phyloP scores from a whole-genome alignment of 345 rosid genomes.

The Camelina hispida region DNA sequence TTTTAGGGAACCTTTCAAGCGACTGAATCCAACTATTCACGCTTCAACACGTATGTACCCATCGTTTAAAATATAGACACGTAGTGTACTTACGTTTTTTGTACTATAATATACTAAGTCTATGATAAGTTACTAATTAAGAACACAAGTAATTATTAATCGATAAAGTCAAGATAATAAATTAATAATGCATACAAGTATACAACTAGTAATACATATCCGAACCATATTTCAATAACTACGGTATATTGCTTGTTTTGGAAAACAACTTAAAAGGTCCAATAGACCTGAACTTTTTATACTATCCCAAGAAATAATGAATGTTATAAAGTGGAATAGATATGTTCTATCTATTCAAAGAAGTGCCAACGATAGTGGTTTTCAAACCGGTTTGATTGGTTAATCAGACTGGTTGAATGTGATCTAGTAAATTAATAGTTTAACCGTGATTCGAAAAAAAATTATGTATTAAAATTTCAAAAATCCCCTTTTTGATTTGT shows the following conservation, averaged over 20 bases:
- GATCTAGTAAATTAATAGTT: background rate
- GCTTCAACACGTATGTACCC: constrained; percentile 33
- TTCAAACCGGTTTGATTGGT: no score
- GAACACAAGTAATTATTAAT: background rate
- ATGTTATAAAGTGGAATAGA: no score
- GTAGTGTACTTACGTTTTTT: constrained; percentile 29
- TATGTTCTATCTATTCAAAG: no score
- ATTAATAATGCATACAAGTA: no score
- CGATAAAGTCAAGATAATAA: background rate
- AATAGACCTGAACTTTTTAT: background rate
- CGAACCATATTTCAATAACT: background rate
- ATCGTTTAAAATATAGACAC: constrained; percentile 34
- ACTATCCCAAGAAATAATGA: background rate
- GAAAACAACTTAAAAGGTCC: background rate
- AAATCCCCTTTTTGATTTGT: no score
- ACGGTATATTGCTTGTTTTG: background rate
- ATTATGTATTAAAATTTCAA: no score
- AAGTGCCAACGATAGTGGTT: no score
- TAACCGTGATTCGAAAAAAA: background rate
- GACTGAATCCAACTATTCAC: constrained; percentile 39
- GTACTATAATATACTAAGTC: no score
- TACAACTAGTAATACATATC: background rate
- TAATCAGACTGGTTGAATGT: background rate
- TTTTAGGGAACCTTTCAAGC: constrained; percentile 44
- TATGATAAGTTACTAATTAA: background rate